Evolutionary conservation across 768 basidiomycete species (phyloP).

Genomic region (Trametes villosa): DNA sequence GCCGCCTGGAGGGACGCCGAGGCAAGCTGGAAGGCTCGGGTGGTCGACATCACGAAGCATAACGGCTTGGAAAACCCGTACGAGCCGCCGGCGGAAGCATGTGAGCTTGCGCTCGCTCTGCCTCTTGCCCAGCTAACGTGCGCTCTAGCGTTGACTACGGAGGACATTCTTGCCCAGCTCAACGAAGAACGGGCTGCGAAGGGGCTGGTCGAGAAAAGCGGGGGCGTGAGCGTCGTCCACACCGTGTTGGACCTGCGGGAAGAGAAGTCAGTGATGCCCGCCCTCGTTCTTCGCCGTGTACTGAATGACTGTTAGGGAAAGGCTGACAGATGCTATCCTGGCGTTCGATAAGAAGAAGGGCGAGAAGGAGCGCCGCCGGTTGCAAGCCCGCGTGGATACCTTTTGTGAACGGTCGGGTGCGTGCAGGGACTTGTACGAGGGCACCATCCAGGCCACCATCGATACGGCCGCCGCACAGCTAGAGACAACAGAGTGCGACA

Average conservation of each 20-base stretch:
- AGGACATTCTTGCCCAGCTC: neutral
- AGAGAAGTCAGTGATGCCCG: neutral
- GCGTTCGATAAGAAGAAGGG: too few relatives aligned
- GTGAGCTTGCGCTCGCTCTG: neutral
- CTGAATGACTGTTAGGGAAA: neutral
- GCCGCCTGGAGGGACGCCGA: neutral
- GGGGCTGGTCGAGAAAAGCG: neutral
- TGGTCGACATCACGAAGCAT: conserved; percentile 2
- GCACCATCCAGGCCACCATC: neutral
- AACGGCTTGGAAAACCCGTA: conserved; percentile 4
- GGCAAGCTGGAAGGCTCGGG: neutral
- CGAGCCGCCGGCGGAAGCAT: neutral
- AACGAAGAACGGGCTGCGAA: neutral
- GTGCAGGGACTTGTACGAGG: neutral
- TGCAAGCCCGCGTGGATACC: too few relatives aligned
- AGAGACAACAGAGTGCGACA: neutral
- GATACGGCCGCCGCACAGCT: neutral
- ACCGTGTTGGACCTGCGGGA: neutral
- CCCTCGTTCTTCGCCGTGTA: neutral
- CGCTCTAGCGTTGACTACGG: neutral
- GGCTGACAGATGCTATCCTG: neutral
- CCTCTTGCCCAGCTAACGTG: neutral
- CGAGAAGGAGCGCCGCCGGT: too few relatives aligned
- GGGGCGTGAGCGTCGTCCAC: neutral
- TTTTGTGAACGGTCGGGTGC: neutral